Conservation (phyloP, 2,329 filamentous ascomycete genomes). For the Botrytis pseudocinerea region DNA sequence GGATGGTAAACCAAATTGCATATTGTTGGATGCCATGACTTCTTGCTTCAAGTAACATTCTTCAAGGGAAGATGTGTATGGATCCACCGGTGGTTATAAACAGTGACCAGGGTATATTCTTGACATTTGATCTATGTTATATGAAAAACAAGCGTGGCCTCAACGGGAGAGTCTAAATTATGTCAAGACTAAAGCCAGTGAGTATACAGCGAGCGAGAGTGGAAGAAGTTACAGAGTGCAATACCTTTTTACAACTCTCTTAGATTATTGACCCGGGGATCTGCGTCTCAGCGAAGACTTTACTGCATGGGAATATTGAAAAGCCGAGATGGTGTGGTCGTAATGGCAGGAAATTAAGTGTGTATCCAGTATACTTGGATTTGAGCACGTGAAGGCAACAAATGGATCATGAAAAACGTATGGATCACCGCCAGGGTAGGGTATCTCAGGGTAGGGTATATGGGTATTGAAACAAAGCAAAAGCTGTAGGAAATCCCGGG, state of each 20-base stretch:
- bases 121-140: conserved; percentile 31
- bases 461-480: conserved; percentile 6
- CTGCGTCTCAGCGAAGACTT: conserved; percentile 25
- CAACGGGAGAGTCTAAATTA: not conserved
- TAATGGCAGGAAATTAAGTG: conserved; percentile 28
- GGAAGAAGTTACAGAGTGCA: not conserved
- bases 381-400: conserved; percentile 31
- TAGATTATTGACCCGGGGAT: not conserved
- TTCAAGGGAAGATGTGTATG: conserved; percentile 20
- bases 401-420: conserved; percentile 28
- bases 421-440: conserved; percentile 37
- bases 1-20: conserved; percentile 46
- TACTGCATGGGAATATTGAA: conserved; percentile 21
- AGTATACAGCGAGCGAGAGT: not conserved
- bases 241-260: conserved; percentile 6
- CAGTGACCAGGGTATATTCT: conserved; percentile 26
- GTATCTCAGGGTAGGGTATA: conserved; percentile 16
- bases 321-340: conserved; percentile 21
- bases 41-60: conserved; percentile 34
- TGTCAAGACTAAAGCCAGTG: conserved; percentile 1
- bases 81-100: conserved; percentile 34
- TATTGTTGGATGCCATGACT: conserved; percentile 48
- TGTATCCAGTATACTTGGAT: conserved; percentile 32
- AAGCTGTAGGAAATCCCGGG: conserved; percentile 27
- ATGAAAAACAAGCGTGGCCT: not conserved